These are phyloP conservation scores for Apiospora hydei DNA, from an alignment of 2,329 filamentous ascomycete genomes.

Conservation along the genomic window DNA sequence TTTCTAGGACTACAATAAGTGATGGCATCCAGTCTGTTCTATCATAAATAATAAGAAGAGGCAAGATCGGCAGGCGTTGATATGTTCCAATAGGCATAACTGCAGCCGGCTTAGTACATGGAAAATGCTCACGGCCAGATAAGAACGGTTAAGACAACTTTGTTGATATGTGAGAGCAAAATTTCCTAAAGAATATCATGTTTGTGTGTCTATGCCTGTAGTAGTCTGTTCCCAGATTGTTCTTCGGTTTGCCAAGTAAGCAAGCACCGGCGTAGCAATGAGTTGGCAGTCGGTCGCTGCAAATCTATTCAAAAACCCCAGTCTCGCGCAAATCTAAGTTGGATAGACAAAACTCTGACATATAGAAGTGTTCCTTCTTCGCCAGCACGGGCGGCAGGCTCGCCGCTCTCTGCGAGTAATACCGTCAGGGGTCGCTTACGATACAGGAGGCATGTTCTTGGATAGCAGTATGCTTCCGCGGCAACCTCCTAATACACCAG, in stretches of 20 bases:
- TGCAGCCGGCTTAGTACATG: not conserved
- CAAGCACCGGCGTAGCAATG: not conserved
- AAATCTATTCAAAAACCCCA: not conserved
- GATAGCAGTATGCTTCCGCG: not conserved
- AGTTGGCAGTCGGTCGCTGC: not conserved
- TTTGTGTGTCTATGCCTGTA: not conserved
- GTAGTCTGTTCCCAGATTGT: not conserved
- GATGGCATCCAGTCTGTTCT: not conserved
- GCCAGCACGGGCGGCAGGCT: not conserved
- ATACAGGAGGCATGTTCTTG: no score
- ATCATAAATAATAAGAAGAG: not conserved
- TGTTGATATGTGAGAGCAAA: not conserved
- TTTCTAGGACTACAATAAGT: not conserved
- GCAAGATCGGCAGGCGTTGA: not conserved
- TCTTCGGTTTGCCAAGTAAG: not conserved
- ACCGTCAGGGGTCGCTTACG: not conserved
- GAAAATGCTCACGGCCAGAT: not conserved
- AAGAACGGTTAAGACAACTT: not conserved
- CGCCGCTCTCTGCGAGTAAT: not conserved
- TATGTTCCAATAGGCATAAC: not conserved
- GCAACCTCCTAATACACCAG: not conserved
- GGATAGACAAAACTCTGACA: not conserved
- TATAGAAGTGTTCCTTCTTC: not conserved
- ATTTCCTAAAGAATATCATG: not conserved
- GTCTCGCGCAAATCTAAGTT: no score